Evolutionary conservation across 2,329 filamentous ascomycete species (phyloP).

Genomic region (Balansia obtecta): DNA sequence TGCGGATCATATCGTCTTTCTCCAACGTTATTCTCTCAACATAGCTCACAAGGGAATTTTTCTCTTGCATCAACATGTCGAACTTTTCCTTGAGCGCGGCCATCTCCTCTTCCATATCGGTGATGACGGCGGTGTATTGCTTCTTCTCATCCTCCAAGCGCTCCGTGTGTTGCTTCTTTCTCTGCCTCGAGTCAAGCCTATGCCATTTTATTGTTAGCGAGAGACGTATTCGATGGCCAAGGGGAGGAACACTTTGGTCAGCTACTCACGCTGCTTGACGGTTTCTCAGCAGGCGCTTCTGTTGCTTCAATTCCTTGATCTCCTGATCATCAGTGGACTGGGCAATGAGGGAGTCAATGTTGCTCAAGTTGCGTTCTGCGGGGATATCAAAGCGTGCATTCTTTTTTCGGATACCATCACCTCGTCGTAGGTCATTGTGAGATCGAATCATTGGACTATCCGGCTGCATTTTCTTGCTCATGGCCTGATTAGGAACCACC

Average conservation of each 20-base stretch:
- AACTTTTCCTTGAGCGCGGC: slow-evolving; percentile 54
- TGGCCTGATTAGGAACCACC: slow-evolving; percentile 35
- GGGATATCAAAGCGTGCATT: slow-evolving; percentile 97
- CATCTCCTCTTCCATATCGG: slow-evolving; percentile 67
- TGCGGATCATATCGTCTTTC: slow-evolving; percentile 82
- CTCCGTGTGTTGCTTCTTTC: slow-evolving; percentile 97
- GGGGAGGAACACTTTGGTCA: neutral
- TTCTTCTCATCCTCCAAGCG: slow-evolving; percentile 96
- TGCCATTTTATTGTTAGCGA: slow-evolving; percentile 8
- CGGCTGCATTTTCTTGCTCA: slow-evolving; percentile 49
- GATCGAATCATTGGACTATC: slow-evolving; percentile 58
- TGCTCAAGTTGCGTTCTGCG: slow-evolving; percentile 80
- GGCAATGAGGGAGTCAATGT: slow-evolving; percentile 87
- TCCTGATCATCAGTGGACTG: slow-evolving; percentile 82
- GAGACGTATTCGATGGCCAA: neutral
- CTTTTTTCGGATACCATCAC: slow-evolving; percentile 95
- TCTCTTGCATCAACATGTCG: slow-evolving; percentile 59
- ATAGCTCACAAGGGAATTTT: slow-evolving; percentile 62
- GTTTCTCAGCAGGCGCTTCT: slow-evolving; percentile 89
- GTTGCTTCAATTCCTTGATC: slow-evolving; percentile 96
- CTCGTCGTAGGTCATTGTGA: slow-evolving; percentile 64
- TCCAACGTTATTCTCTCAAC: slow-evolving; percentile 69
- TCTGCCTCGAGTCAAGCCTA: slow-evolving; percentile 88
- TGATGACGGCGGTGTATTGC: slow-evolving; percentile 65
- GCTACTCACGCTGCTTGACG: slow-evolving; percentile 80